Percentiles rank a stretch among this genome's conserved stretches.
Evolutionary conservation across 169 alveolate species (phyloP).

Genomic region (Eimeria acervulina): DNA sequence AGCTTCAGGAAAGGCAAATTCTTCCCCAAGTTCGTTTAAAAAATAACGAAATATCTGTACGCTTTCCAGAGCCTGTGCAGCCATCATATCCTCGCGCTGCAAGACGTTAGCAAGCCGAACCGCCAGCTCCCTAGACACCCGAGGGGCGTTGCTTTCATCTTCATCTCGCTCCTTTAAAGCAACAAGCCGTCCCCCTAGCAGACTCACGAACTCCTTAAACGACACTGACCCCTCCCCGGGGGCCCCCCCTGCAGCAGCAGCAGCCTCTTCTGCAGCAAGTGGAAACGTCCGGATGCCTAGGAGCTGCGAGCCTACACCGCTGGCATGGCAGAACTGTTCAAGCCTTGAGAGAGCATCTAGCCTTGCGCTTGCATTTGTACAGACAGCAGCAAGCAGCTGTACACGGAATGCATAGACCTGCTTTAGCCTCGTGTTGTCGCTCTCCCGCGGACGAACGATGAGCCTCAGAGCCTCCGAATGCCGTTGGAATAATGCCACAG

Average conservation of each 20-base stretch:
- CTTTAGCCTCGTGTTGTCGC: background rate
- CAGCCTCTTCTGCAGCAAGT: background rate
- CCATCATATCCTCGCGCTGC: background rate
- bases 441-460: background rate
- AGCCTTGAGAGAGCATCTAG: background rate
- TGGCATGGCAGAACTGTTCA: background rate
- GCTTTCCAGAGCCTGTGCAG: background rate
- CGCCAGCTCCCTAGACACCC: background rate
- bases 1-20: too few relatives aligned
- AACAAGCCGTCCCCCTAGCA: background rate
- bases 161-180: background rate
- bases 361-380: background rate
- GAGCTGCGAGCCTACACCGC: background rate
- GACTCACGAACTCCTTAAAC: background rate
- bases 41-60: background rate
- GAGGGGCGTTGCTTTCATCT: background rate
- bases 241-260: too few relatives aligned
- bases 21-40: background rate
- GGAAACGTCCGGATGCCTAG: background rate
- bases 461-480: constrained; percentile 16
- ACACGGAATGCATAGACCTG: background rate
- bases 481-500: constrained; percentile 6
- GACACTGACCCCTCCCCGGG: background rate
- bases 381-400: background rate
- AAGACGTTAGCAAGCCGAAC: background rate